These are phyloP conservation scores for Rugonectria rugulosa DNA, from an alignment of 2,329 filamentous ascomycete species.

Conservation along the genomic window DNA sequence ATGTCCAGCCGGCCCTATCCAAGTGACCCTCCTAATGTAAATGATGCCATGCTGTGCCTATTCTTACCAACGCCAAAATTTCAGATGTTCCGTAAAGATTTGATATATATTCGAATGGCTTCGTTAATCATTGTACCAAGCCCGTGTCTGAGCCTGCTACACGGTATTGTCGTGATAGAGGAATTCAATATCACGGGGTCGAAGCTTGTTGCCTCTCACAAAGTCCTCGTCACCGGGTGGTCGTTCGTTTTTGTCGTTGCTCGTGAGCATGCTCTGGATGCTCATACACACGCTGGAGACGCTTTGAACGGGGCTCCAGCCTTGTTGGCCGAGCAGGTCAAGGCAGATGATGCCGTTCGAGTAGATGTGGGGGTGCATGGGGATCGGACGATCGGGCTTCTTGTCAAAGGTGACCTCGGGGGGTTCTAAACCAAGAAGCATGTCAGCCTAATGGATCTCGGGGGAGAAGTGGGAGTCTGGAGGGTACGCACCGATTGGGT, in stretches of 20 bases:
- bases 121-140: too few species aligned
- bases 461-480: background rate
- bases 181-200: conserved; percentile 90
- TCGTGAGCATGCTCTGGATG: conserved; percentile 97
- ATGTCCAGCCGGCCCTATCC: too few species aligned
- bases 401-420: conserved; percentile 92
- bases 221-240: conserved; percentile 92
- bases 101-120: too few species aligned
- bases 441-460: conserved; percentile 13
- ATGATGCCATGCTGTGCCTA: conserved; percentile 12
- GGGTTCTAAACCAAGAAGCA: conserved; percentile 68
- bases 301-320: conserved; percentile 97
- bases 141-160: conserved; percentile 42
- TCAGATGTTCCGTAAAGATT: background rate
- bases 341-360: conserved; percentile 99
- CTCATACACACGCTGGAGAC: conserved; percentile 98
- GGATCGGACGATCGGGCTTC: conserved; percentile 72
- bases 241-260: conserved; percentile 89
- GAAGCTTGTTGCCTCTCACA: conserved; percentile 77
- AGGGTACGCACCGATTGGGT: conserved; percentile 79
- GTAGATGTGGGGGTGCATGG: conserved; percentile 97
- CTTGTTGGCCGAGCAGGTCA: conserved; percentile 84
- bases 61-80: conserved; percentile 20
- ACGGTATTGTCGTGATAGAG: conserved; percentile 91
- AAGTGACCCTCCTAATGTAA: too few species aligned